phyloP scores from a whole-genome alignment of 2,329 filamentous ascomycete species.

The Stagonosporopsis rhizophila region DNA sequence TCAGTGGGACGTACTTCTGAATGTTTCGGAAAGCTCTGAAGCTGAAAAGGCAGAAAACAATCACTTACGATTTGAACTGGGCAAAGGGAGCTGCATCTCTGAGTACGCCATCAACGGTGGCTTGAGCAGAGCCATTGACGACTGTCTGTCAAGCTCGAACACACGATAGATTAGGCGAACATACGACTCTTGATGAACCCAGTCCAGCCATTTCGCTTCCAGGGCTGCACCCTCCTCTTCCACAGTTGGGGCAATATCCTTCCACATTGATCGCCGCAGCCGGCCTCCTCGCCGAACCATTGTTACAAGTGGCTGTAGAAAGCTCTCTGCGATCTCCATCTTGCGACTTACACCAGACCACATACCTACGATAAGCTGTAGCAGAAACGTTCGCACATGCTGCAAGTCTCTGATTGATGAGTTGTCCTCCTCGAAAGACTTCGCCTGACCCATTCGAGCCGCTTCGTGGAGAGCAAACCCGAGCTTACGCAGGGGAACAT shows the following conservation, averaged over 20 bases:
- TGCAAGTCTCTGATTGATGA: constrained; percentile 59
- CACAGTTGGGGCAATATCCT: constrained; percentile 57
- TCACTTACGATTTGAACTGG: constrained; percentile 59
- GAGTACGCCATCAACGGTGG: constrained; percentile 72
- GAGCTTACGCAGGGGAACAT: constrained; percentile 65
- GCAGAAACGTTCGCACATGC: constrained; percentile 58
- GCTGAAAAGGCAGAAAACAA: neutral
- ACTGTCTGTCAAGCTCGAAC: constrained; percentile 70
- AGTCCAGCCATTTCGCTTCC: constrained; percentile 70
- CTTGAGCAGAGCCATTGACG: constrained; percentile 70
- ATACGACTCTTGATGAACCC: constrained; percentile 70
- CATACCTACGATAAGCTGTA: constrained; percentile 61
- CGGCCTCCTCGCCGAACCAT: constrained; percentile 65
- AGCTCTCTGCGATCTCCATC: constrained; percentile 67
- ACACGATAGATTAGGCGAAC: constrained; percentile 72
- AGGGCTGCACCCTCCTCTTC: constrained; percentile 65
- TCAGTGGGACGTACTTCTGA: neutral
- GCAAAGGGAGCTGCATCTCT: constrained; percentile 71
- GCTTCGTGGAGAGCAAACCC: constrained; percentile 62
- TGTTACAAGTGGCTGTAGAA: constrained; percentile 61
- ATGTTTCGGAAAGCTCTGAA: neutral
- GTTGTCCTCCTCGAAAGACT: constrained; percentile 59
- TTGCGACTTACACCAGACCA: constrained; percentile 67
- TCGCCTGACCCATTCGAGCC: constrained; percentile 49
- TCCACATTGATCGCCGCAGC: constrained; percentile 65